Evolutionary conservation across 2,329 filamentous ascomycete genomes (phyloP).

Genomic region (Ciborinia camelliae): DNA sequence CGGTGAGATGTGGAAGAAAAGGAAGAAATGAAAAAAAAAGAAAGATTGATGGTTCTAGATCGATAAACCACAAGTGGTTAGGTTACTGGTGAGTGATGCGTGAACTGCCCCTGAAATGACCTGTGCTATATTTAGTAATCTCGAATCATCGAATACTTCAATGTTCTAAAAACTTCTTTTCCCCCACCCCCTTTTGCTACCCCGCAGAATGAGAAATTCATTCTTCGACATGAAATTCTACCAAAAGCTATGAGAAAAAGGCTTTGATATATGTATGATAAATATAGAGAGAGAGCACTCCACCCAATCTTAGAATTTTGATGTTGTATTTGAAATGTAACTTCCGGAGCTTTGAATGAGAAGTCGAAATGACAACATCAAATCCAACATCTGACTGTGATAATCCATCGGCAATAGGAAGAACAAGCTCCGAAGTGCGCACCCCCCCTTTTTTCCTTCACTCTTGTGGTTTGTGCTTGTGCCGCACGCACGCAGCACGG

Average conservation of each 20-base stretch:
- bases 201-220: not conserved
- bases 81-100: too few species aligned
- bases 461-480: not conserved
- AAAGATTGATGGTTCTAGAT: not conserved
- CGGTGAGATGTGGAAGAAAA: not conserved
- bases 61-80: too few species aligned
- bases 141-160: not conserved
- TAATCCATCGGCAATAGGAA: not conserved
- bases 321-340: not conserved
- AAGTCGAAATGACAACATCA: not conserved
- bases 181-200: not conserved
- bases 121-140: not conserved
- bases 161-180: not conserved
- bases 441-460: not conserved
- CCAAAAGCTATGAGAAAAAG: not conserved
- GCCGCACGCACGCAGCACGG: constrained; percentile 15
- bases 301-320: not conserved
- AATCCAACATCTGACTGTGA: not conserved
- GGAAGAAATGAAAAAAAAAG: not conserved
- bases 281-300: not conserved
- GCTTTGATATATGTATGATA: not conserved
- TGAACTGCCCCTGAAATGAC: constrained; percentile 1
- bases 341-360: not conserved
- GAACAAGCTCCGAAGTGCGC: not conserved
- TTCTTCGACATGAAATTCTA: not conserved